A percentile compares a stretch with the other conserved stretches of the same genome.
These are phyloP conservation scores for Coemansia sp. DNA, from an alignment of 192 early-diverging fungal species.

Conservation along the genomic window DNA sequence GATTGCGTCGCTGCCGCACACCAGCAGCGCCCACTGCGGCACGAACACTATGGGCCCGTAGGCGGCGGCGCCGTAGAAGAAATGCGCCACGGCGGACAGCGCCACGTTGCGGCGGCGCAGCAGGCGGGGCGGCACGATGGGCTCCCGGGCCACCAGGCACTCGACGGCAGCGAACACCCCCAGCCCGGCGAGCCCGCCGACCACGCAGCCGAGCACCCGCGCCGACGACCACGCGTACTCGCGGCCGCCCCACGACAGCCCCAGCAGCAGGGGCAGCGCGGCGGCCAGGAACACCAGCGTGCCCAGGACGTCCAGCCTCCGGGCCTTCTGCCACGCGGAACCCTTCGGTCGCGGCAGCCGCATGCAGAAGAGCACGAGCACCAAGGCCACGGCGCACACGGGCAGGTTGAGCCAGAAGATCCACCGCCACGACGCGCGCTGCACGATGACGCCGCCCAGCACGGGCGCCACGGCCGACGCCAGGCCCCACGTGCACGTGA, in stretches of 20 bases:
- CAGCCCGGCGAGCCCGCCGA: slow-evolving; percentile 52
- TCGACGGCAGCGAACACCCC: slow-evolving; percentile 62
- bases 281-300: slow-evolving; percentile 47
- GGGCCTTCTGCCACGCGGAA: slow-evolving; percentile 56
- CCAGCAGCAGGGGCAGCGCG: slow-evolving; percentile 54
- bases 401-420: slow-evolving; percentile 86
- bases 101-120: slow-evolving; percentile 59
- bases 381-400: slow-evolving; percentile 64
- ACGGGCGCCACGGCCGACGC: slow-evolving; percentile 80
- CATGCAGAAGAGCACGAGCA: slow-evolving; percentile 57
- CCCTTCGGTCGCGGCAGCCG: slow-evolving; percentile 59
- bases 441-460: slow-evolving; percentile 81
- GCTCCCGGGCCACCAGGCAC: slow-evolving; percentile 59
- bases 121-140: slow-evolving; percentile 53
- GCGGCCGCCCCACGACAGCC: slow-evolving; percentile 63
- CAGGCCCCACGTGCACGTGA: slow-evolving; percentile 75
- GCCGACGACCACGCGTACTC: slow-evolving; percentile 64
- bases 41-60: slow-evolving; percentile 70
- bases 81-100: slow-evolving; percentile 58
- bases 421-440: slow-evolving; percentile 63
- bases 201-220: slow-evolving; percentile 55
- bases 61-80: slow-evolving; percentile 64
- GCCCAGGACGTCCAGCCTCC: slow-evolving; percentile 59
- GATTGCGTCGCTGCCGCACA: slow-evolving; percentile 69
- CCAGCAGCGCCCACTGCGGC: slow-evolving; percentile 82